Percentiles rank a stretch among this genome's conserved stretches.
Conservation (phyloP, 805 yeast species). For the Peterozyma xylosa region DNA sequence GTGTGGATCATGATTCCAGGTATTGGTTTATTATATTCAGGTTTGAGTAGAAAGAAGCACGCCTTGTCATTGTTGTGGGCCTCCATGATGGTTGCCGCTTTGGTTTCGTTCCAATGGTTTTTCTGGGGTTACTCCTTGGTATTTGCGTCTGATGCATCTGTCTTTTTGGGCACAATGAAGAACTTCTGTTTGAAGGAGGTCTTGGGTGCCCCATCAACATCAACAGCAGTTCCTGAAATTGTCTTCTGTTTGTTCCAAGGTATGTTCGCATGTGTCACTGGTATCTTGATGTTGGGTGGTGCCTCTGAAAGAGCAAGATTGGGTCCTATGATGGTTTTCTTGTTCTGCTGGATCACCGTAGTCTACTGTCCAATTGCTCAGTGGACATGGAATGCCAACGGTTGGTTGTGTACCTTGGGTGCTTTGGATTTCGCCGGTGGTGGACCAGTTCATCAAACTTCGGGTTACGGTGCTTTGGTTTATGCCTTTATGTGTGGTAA, state of each 20-base stretch:
- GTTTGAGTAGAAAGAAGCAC: constrained; percentile 89
- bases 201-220: constrained; percentile 72
- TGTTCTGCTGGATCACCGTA: constrained; percentile 89
- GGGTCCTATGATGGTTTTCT: constrained; percentile 93
- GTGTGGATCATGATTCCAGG: constrained; percentile 98
- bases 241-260: constrained; percentile 90
- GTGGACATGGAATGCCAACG: constrained; percentile 95
- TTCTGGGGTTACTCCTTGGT: constrained; percentile 96
- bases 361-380: constrained; percentile 95
- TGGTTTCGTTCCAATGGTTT: constrained; percentile 92
- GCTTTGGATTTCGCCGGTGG: constrained; percentile 97
- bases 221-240: constrained; percentile 75
- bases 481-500: constrained; percentile 89
- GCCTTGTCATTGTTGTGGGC: constrained; percentile 95
- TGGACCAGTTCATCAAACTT: constrained; percentile 93
- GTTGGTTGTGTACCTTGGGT: constrained; percentile 83
- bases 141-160: constrained; percentile 46
- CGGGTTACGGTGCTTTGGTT: constrained; percentile 93
- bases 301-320: constrained; percentile 96
- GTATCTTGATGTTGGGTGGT: constrained; percentile 93
- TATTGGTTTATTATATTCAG: constrained; percentile 87
- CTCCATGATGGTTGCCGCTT: constrained; percentile 78
- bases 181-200: constrained; percentile 78
- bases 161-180: constrained; percentile 72
- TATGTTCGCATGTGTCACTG: constrained; percentile 93